Percentiles rank a stretch among this genome's conserved stretches.
These are phyloP conservation scores for Durusdinium trenchii DNA, from an alignment of 73 alveolate genomes.

Conservation along the genomic window DNA sequence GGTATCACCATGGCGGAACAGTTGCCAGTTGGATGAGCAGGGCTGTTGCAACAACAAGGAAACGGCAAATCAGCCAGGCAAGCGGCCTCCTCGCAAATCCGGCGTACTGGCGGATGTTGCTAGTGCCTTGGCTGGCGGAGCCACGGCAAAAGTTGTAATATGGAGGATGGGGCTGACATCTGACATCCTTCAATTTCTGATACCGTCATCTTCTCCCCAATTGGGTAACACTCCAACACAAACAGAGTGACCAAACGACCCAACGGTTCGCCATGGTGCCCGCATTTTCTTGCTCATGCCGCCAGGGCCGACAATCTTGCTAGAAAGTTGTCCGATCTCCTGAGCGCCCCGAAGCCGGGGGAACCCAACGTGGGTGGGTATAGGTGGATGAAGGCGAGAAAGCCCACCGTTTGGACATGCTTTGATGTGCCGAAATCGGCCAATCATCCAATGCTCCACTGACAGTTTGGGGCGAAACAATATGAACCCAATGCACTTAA, in stretches of 20 bases:
- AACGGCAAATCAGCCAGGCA: background rate
- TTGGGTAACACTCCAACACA: background rate
- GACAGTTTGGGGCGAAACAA: too few relatives aligned
- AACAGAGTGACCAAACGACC: background rate
- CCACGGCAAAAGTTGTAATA: background rate
- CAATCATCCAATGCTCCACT: background rate
- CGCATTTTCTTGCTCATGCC: conserved; percentile 78
- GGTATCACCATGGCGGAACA: background rate
- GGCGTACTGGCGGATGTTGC: conserved; percentile 65
- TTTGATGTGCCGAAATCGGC: background rate
- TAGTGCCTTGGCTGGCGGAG: conserved; percentile 1
- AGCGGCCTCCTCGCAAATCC: conserved; percentile 23
- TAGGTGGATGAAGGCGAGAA: too few relatives aligned
- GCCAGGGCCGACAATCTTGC: conserved; percentile 84
- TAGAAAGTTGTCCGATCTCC: conserved; percentile 87
- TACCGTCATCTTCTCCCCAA: too few relatives aligned
- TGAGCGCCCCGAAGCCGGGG: background rate
- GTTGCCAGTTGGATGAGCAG: too few relatives aligned
- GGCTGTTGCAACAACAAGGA: background rate
- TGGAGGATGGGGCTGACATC: too few relatives aligned
- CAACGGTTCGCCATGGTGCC: conserved; percentile 15
- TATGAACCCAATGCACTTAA: too few relatives aligned
- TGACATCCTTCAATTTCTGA: too few relatives aligned
- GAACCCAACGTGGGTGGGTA: background rate
- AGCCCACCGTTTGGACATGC: background rate